A percentile compares a stretch with the other conserved stretches of the same genome.
Conservation (phyloP, 2,329 filamentous ascomycete genomes). For the Geosmithia putterillii region DNA sequence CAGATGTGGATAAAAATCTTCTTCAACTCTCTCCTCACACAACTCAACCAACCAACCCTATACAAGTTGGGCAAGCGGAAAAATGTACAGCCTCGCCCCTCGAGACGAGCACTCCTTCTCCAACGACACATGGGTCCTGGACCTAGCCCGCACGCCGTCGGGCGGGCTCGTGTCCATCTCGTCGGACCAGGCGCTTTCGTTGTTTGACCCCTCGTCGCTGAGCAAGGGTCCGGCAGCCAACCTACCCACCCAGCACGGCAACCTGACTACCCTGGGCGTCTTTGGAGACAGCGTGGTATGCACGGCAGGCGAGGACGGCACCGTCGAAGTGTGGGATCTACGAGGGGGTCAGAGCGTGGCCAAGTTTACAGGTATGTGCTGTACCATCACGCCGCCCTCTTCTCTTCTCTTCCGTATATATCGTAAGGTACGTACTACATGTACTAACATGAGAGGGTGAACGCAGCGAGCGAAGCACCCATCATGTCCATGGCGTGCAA, state of each 20-base stretch:
- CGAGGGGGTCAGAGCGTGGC: conserved; percentile 31
- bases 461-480: conserved; percentile 32
- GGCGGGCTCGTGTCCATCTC: conserved; percentile 48
- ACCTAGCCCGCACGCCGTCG: conserved; percentile 35
- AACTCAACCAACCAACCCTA: no score
- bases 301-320: conserved; percentile 62
- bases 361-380: conserved; percentile 24
- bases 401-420: background rate
- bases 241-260: conserved; percentile 42
- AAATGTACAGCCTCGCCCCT: conserved; percentile 21
- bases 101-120: conserved; percentile 15
- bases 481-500: conserved; percentile 56
- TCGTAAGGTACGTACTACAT: background rate
- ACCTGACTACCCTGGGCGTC: conserved; percentile 49
- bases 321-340: conserved; percentile 54
- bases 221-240: conserved; percentile 30
- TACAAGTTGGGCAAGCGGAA: no score
- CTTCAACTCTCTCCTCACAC: background rate
- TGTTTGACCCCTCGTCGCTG: conserved; percentile 49
- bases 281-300: conserved; percentile 44
- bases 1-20: no score
- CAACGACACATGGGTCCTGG: conserved; percentile 42
- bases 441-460: background rate
- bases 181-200: conserved; percentile 57
- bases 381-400: no score